Evolutionary conservation across 2,329 filamentous ascomycete genomes (phyloP).

Genomic region (Stachybotrys echinatus): DNA sequence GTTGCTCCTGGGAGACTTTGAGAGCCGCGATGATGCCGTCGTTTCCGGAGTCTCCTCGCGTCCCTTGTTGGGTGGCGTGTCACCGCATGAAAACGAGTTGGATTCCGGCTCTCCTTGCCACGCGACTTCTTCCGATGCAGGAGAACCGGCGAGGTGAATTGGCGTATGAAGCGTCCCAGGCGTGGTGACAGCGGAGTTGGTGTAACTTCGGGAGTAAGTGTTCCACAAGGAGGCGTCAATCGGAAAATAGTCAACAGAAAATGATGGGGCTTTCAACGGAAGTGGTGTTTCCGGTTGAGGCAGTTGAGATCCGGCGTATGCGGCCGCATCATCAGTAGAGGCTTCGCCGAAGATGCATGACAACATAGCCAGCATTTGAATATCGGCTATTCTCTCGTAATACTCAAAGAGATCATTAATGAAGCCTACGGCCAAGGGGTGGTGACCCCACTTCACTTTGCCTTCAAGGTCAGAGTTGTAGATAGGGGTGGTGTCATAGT

Average conservation of each 20-base stretch:
- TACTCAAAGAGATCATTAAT: slow-evolving; percentile 58
- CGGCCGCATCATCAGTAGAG: slow-evolving; percentile 47
- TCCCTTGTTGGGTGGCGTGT: slow-evolving; percentile 51
- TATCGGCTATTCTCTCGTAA: slow-evolving; percentile 56
- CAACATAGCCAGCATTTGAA: slow-evolving; percentile 69
- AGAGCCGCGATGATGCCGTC: slow-evolving; percentile 47
- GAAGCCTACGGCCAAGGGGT: slow-evolving; percentile 57
- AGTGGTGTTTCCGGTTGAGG: slow-evolving; percentile 57
- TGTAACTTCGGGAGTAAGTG: slow-evolving; percentile 44
- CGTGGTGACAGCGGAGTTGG: slow-evolving; percentile 50
- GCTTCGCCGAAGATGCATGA: slow-evolving; percentile 65
- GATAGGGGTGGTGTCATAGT: not conserved
- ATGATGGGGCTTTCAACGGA: slow-evolving; percentile 60
- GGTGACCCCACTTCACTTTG: slow-evolving; percentile 62
- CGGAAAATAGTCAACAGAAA: slow-evolving; percentile 63
- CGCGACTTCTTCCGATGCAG: slow-evolving; percentile 48
- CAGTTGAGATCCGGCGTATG: slow-evolving; percentile 52
- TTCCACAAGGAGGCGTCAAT: slow-evolving; percentile 51
- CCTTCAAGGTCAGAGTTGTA: slow-evolving; percentile 38
- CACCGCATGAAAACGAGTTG: slow-evolving; percentile 56
- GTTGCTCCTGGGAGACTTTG: slow-evolving; percentile 54
- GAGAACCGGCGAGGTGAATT: slow-evolving; percentile 47
- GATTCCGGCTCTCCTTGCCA: slow-evolving; percentile 50
- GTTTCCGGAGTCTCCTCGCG: slow-evolving; percentile 40
- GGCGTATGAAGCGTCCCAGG: slow-evolving; percentile 53